A percentile compares a stretch with the other conserved stretches of the same genome.
These are phyloP conservation scores for Canavalia ensiformis DNA, from an alignment of 306 rosid genomes.

Conservation along the genomic window DNA sequence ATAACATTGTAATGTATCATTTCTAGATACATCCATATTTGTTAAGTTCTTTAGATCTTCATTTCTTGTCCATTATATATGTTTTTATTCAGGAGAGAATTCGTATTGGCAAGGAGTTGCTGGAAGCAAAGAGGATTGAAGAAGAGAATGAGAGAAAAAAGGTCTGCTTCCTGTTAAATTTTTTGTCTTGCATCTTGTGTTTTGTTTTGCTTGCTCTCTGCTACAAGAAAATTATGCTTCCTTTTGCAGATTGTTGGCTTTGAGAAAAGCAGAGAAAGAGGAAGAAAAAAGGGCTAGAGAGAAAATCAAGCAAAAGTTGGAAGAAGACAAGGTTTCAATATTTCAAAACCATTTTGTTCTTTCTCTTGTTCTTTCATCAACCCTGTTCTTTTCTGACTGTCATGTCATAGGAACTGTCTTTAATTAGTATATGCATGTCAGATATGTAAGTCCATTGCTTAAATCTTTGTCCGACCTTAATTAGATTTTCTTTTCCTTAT, in stretches of 20 bases:
- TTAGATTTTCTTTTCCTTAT: neutral
- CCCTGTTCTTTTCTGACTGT: conserved; percentile 25
- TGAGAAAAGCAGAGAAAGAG: conserved; percentile 97
- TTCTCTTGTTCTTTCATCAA: conserved; percentile 5
- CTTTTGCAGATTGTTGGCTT: conserved; percentile 74
- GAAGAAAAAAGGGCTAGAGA: conserved; percentile 97
- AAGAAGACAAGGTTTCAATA: conserved; percentile 88
- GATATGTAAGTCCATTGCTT: conserved; percentile 3
- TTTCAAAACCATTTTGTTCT: conserved; percentile 13
- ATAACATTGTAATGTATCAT: conserved; percentile 13
- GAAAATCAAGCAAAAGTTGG: conserved; percentile 91
- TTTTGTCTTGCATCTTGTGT: conserved; percentile 38
- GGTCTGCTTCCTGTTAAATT: conserved; percentile 59
- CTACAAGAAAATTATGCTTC: conserved; percentile 43
- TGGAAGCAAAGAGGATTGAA: conserved; percentile 97
- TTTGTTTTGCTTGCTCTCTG: conserved; percentile 33
- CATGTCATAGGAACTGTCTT: neutral
- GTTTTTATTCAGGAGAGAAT: conserved; percentile 82
- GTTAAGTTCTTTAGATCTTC: conserved; percentile 26
- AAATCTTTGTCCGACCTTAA: neutral
- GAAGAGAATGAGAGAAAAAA: conserved; percentile 95
- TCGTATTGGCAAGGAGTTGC: conserved; percentile 93
- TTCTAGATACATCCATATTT: conserved; percentile 28
- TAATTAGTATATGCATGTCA: conserved; percentile 25
- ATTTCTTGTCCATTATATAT: conserved; percentile 8